phyloP scores from a whole-genome alignment of 306 rosid species.

The Acmispon strigosus region DNA sequence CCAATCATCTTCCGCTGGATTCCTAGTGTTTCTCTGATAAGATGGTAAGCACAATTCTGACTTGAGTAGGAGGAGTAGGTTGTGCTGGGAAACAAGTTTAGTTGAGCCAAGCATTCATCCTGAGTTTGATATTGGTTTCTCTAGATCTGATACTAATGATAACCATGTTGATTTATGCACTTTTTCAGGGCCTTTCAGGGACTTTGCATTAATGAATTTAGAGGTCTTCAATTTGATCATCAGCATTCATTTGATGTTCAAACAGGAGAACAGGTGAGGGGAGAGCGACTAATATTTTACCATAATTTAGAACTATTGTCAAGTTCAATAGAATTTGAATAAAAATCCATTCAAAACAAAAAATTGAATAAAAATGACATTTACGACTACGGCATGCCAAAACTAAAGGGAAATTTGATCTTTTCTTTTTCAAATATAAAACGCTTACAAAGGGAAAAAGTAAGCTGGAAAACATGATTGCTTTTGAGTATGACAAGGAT shows the following conservation, averaged over 20 bases:
- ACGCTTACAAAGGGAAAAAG: neutral
- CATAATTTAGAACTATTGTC: neutral
- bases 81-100: neutral
- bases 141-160: slow-evolving; percentile 3
- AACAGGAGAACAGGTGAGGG: slow-evolving; percentile 85
- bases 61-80: slow-evolving; percentile 11
- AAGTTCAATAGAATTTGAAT: neutral
- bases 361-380: neutral
- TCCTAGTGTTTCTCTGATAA: slow-evolving; percentile 77
- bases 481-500: neutral
- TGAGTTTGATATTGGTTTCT: slow-evolving; percentile 3
- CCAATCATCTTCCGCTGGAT: slow-evolving; percentile 95
- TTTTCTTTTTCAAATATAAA: neutral
- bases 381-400: neutral
- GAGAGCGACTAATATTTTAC: neutral
- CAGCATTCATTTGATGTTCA: slow-evolving; percentile 70
- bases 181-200: slow-evolving; percentile 94
- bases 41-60: slow-evolving; percentile 56
- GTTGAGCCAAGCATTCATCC: neutral
- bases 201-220: slow-evolving; percentile 83
- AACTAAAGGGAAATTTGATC: neutral
- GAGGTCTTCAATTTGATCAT: slow-evolving; percentile 84
- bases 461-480: neutral
- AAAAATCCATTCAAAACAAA: too few relatives aligned
- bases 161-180: slow-evolving; percentile 15